Evolutionary conservation across 2,329 filamentous ascomycete species (phyloP).

Genomic region (Tolypocladium ovalisporum): DNA sequence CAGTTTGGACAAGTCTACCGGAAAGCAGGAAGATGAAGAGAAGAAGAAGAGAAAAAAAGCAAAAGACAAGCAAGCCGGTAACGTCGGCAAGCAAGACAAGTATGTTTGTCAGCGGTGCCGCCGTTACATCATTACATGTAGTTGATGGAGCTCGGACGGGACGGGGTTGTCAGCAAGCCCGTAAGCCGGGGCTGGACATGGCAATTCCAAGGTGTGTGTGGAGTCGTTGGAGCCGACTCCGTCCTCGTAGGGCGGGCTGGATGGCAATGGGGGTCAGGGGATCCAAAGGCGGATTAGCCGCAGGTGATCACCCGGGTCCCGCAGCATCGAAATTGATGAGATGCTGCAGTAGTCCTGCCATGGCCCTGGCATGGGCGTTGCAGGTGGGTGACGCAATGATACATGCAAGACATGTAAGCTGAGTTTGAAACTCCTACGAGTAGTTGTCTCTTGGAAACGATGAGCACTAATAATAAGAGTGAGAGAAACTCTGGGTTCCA

Average conservation of each 20-base stretch:
- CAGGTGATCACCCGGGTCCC: not conserved
- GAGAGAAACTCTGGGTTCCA: too few relatives aligned
- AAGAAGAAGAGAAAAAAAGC: not conserved
- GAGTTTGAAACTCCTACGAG: too few relatives aligned
- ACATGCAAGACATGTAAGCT: too few relatives aligned
- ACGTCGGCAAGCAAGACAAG: not conserved
- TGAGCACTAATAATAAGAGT: too few relatives aligned
- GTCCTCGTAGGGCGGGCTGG: not conserved
- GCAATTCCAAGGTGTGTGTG: not conserved
- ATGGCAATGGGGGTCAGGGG: not conserved
- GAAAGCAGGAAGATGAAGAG: not conserved
- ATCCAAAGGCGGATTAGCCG: not conserved
- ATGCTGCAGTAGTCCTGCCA: too few relatives aligned
- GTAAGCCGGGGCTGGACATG: not conserved
- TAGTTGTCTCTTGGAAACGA: too few relatives aligned
- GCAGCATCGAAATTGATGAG: not conserved
- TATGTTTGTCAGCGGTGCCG: not conserved
- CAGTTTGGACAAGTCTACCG: not conserved
- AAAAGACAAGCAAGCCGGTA: not conserved
- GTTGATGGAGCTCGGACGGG: not conserved
- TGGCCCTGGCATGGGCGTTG: not conserved
- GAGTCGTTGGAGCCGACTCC: not conserved
- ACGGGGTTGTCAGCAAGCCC: not conserved
- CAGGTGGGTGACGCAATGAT: not conserved
- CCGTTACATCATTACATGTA: too few relatives aligned